Base-by-base conservation (phyloP, 176 grass and related monocot genomes). In the Ananas comosus region DNA sequence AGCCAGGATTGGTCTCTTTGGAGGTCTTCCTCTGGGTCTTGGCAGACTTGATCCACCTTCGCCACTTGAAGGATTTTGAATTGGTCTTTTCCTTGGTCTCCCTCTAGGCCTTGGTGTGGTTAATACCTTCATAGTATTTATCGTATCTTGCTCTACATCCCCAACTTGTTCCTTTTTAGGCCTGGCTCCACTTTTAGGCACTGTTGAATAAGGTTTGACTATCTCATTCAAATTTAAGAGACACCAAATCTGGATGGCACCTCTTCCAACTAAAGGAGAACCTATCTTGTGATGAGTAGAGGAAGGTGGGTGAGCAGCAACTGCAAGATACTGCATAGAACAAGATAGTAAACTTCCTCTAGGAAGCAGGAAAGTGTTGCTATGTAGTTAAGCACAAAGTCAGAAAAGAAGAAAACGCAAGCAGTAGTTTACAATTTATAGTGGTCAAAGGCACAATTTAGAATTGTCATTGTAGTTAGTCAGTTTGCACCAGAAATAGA, bases 211-310 rank as follows among this genome's bases (percentile, higher is more conserved):
- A 63, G 69, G 27, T 74, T 80, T 51, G 65, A 65, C 25, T 19
- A 82, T 83, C 74, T 90, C 89, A 63, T 66, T 67, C 21, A 73
- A 64, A 82, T 81, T 83, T 74, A 92, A 33, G 2, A 92, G 70
- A 71, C 88, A 92, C 93, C 93, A 97, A 69, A 97, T 70, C 78
- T 97, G 93, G 84, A 97, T 90, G 47, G 81, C 58, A 72, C 93
- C 93, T 81, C 93, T 92, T 76, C 93, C 93, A 1, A 49, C 77
- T 74, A 92, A 85, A 72, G 89, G 83, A 73, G 78, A 79, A 69
- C 93, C 93, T 73, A 97, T 78, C 77, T 90, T 92, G 83, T 97
- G 89, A 79, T 97, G 92, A 77, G 84, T 73, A 78, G 86, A 92
- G 65, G 81, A 84, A 72, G 89, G 84, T 73, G 93, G 86, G 65